Evolutionary conservation across 805 yeast species (phyloP).

Genomic region (Metschnikowia cerradonensis): DNA sequence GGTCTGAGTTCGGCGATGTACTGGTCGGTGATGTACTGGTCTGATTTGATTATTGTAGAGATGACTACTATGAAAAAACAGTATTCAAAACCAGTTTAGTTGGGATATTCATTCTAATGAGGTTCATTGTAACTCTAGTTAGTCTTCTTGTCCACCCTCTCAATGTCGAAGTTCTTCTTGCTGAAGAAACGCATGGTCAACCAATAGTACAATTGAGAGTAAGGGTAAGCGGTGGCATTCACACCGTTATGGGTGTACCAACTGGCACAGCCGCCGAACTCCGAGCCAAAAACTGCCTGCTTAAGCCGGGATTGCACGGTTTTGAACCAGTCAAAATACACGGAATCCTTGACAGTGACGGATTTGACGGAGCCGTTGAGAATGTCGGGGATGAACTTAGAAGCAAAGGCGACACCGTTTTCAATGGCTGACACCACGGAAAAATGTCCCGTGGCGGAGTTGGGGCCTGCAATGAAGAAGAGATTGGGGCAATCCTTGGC

Average conservation of each 20-base stretch:
- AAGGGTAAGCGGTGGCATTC: conserved; percentile 31
- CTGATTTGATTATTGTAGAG: too few relatives aligned
- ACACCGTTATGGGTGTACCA: conserved; percentile 26
- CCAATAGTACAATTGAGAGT: conserved; percentile 32
- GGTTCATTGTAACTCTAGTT: background rate
- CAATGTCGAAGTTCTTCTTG: conserved; percentile 11
- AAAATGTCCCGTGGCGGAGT: conserved; percentile 41
- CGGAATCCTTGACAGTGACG: conserved; percentile 27
- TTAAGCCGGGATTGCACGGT: conserved; percentile 24
- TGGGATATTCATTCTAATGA: background rate
- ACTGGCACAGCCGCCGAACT: conserved; percentile 39
- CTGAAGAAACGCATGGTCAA: conserved; percentile 11
- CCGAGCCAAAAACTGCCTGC: conserved; percentile 33
- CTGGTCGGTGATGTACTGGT: too few relatives aligned
- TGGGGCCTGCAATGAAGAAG: conserved; percentile 37
- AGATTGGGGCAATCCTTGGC: conserved; percentile 33
- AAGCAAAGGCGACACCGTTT: conserved; percentile 25
- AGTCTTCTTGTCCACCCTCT: conserved; percentile 8
- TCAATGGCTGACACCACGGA: conserved; percentile 39
- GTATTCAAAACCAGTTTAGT: too few relatives aligned
- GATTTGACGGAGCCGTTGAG: conserved; percentile 26
- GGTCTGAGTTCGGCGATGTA: too few relatives aligned
- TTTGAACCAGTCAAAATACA: conserved; percentile 33
- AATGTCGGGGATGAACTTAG: conserved; percentile 23
- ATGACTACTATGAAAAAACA: too few relatives aligned